phyloP scores from a whole-genome alignment of 73 alveolate species.

The Symbiodinium natans region DNA sequence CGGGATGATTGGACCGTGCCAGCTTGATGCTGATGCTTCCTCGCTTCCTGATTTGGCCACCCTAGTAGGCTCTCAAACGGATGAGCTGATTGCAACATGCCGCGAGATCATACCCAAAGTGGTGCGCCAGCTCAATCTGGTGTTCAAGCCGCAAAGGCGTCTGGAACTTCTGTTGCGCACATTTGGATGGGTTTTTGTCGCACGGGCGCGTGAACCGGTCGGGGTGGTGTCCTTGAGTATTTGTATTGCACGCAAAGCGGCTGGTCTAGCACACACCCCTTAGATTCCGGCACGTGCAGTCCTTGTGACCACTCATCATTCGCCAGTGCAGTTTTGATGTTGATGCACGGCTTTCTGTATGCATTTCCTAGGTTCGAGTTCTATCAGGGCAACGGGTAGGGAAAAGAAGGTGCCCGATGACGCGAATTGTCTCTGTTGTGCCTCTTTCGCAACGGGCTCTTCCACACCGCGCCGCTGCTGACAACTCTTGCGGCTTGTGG shows the following conservation, averaged over 20 bases:
- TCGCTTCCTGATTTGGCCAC: background rate
- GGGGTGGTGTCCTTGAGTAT: background rate
- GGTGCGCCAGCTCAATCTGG: slow-evolving; percentile 3
- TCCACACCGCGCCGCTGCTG: no score
- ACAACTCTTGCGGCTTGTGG: no score
- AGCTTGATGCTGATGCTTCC: background rate
- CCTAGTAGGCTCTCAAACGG: background rate
- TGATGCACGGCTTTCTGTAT: no score
- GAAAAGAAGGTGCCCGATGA: no score
- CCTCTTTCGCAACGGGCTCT: no score
- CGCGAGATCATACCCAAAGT: background rate
- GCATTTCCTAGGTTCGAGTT: no score
- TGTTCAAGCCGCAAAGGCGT: background rate
- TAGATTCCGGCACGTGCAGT: background rate
- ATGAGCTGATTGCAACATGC: background rate
- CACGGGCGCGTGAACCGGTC: background rate
- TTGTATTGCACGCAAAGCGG: background rate
- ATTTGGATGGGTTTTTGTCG: background rate
- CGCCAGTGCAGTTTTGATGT: no score
- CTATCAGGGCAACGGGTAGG: no score
- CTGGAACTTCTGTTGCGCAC: background rate
- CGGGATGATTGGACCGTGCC: background rate
- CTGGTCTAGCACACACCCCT: background rate
- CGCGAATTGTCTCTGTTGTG: no score
- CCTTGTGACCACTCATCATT: background rate